phyloP scores from a whole-genome alignment of 352 stramenopile species.

The Phytophthora citrophthora region DNA sequence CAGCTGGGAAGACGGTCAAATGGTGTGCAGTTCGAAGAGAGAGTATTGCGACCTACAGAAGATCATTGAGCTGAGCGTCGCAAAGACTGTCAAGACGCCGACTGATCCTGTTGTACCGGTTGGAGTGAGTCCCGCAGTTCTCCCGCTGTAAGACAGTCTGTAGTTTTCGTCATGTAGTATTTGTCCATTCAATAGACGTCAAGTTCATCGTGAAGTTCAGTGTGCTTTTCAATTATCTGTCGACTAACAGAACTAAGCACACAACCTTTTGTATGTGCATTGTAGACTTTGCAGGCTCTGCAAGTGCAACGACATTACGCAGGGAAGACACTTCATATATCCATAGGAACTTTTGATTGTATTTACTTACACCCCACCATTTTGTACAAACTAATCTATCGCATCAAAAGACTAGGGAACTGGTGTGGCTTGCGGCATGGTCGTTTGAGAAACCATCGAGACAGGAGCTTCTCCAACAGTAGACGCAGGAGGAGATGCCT shows the following conservation, averaged over 20 bases:
- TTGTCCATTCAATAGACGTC: constrained; percentile 1
- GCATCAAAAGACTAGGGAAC: constrained; percentile 35
- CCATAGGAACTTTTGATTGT: background rate
- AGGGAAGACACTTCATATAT: background rate
- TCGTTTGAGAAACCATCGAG: constrained; percentile 29
- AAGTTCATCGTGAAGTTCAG: background rate
- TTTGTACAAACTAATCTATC: constrained; percentile 39
- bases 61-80: constrained; percentile 36
- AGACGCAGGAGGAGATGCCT: constrained; percentile 24
- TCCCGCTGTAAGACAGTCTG: constrained; percentile 44
- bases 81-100: constrained; percentile 38
- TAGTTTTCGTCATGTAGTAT: too few relatives aligned
- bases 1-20: constrained; percentile 83
- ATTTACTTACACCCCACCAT: constrained; percentile 26
- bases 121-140: constrained; percentile 62
- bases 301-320: too few relatives aligned
- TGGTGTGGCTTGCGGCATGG: constrained; percentile 35
- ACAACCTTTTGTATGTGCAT: too few relatives aligned
- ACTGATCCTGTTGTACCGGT: constrained; percentile 39
- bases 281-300: too few relatives aligned
- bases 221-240: too few relatives aligned
- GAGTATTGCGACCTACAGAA: constrained; percentile 57
- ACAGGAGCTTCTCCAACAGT: constrained; percentile 12
- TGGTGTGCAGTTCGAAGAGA: constrained; percentile 80
- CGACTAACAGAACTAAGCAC: too few relatives aligned